These are phyloP conservation scores for Dactylis glomerata DNA, from an alignment of 176 grass and related monocot species.

Conservation along the genomic window DNA sequence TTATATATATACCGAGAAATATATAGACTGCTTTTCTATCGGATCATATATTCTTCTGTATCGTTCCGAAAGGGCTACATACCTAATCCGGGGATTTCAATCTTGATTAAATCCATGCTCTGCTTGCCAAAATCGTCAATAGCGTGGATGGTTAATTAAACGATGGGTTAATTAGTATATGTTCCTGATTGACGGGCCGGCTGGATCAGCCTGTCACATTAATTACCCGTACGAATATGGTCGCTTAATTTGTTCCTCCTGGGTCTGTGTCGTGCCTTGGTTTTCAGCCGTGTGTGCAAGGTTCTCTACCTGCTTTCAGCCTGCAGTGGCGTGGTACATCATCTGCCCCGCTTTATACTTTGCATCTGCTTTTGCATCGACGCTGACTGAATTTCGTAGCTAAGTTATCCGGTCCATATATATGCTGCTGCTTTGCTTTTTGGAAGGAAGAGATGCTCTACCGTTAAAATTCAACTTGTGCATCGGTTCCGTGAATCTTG, in stretches of 20 bases:
- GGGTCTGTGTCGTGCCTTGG: background rate
- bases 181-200: background rate
- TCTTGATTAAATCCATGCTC: background rate
- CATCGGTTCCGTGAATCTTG: too few relatives aligned
- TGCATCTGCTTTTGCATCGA: background rate
- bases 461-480: too few relatives aligned
- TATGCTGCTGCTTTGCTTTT: background rate
- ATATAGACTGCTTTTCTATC: conserved; percentile 5
- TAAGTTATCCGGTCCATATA: background rate
- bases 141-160: background rate
- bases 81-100: background rate
- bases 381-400: background rate
- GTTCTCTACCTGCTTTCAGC: conserved; percentile 8
- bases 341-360: conserved; percentile 14
- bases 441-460: background rate
- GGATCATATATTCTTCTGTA: conserved; percentile 2
- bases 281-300: background rate
- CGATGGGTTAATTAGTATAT: background rate
- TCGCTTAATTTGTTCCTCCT: background rate
- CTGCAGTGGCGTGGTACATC: background rate
- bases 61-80: background rate
- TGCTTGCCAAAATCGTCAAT: background rate
- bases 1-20: background rate
- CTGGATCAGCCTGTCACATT: background rate
- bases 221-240: background rate